phyloP scores from a whole-genome alignment of 768 basidiomycete genomes.

The Leccinum variicolor region DNA sequence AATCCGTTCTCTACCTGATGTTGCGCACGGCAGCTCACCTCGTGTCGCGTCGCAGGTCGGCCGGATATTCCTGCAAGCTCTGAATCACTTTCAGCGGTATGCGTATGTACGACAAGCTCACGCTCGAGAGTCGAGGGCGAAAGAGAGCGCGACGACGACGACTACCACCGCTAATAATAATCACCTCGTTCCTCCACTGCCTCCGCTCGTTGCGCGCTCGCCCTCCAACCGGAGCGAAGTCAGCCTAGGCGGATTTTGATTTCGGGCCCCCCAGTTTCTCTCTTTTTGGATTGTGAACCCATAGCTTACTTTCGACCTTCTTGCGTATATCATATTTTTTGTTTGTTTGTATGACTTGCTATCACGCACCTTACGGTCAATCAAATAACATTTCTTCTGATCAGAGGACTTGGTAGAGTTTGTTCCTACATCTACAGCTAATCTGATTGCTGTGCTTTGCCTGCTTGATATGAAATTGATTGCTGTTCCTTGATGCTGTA shows the following conservation, averaged over 20 bases:
- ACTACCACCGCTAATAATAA: slow-evolving; percentile 21
- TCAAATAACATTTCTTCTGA: background rate
- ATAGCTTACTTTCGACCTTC: slow-evolving; percentile 31
- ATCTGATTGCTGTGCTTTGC: no score
- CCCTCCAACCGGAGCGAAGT: slow-evolving; percentile 47
- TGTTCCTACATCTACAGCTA: no score
- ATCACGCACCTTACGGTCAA: background rate
- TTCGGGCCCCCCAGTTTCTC: background rate
- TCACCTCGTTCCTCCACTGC: slow-evolving; percentile 33
- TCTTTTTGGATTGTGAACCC: background rate
- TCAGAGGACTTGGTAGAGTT: no score
- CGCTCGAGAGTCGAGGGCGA: slow-evolving; percentile 48
- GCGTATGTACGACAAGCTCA: slow-evolving; percentile 84
- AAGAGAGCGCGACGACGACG: slow-evolving; percentile 23
- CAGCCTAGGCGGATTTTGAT: slow-evolving; percentile 37
- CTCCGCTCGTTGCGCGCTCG: slow-evolving; percentile 31
- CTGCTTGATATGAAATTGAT: no score
- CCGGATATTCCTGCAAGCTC: slow-evolving; percentile 65
- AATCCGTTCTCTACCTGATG: background rate
- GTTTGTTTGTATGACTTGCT: slow-evolving; percentile 1
- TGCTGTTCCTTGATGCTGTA: no score
- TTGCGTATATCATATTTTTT: slow-evolving; percentile 22
- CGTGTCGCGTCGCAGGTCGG: slow-evolving; percentile 55
- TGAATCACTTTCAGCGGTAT: slow-evolving; percentile 89
- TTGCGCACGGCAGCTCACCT: background rate